phyloP scores from a whole-genome alignment of 371 early-diverging fungal species.

The Mortierella sp. region DNA sequence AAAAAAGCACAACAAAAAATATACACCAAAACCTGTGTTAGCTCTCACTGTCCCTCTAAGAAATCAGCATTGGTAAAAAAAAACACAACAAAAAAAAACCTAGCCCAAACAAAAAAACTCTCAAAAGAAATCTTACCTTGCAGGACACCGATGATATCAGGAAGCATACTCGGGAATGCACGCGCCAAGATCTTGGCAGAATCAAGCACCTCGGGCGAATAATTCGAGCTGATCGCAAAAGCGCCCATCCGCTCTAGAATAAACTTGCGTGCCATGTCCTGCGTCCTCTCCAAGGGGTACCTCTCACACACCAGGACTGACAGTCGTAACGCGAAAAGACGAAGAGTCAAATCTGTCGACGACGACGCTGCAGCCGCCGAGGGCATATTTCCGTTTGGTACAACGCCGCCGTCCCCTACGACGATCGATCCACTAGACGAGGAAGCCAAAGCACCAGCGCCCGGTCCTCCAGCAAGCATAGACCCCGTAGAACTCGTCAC shows the following conservation, averaged over 20 bases:
- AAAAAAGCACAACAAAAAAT: neutral
- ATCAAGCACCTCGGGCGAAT: constrained; percentile 34
- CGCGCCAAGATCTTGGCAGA: constrained; percentile 34
- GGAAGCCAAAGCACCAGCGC: neutral
- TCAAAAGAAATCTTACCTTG: constrained; percentile 19
- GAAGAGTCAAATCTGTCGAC: constrained; percentile 17
- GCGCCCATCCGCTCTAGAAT: constrained; percentile 33
- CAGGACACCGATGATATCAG: constrained; percentile 23
- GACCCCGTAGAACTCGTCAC: constrained; percentile 1
- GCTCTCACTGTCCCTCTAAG: too few species aligned
- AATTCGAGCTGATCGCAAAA: constrained; percentile 26
- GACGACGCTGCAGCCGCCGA: neutral
- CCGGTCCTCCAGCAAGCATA: constrained; percentile 4
- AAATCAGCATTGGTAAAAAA: neutral
- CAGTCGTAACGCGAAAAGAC: constrained; percentile 45
- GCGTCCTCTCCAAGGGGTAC: constrained; percentile 38
- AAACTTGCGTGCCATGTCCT: constrained; percentile 37
- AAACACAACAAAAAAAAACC: too few species aligned
- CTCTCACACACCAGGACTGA: constrained; percentile 43
- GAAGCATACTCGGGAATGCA: constrained; percentile 37
- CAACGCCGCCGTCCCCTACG: neutral
- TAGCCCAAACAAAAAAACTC: too few species aligned
- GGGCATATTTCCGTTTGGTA: too few species aligned
- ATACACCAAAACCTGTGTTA: neutral
- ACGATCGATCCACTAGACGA: neutral